Percentiles rank a stretch among this genome's conserved stretches.
phyloP scores from a whole-genome alignment of 192 early-diverging fungal genomes.

The Coemansia sp. region DNA sequence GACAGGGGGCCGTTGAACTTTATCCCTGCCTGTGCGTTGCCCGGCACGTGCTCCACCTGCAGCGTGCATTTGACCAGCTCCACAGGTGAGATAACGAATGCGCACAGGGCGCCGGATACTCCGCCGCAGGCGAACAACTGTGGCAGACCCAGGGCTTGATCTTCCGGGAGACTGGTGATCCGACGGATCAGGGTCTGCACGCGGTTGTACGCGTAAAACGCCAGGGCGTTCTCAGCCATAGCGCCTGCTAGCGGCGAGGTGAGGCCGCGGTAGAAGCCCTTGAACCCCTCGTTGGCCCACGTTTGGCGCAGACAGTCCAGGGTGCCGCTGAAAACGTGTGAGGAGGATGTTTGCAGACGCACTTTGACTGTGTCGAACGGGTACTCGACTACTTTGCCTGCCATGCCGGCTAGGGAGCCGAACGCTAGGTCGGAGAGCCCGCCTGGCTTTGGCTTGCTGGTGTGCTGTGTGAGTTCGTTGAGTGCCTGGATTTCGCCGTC shows the following conservation, averaged over 20 bases:
- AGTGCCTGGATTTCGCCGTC: conserved; percentile 42
- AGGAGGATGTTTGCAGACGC: conserved; percentile 75
- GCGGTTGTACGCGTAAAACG: conserved; percentile 86
- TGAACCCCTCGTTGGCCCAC: conserved; percentile 71
- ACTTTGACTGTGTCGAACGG: conserved; percentile 97
- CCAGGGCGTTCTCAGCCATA: conserved; percentile 89
- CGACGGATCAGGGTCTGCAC: conserved; percentile 70
- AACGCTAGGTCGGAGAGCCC: conserved; percentile 43
- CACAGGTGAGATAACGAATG: conserved; percentile 88
- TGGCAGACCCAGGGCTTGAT: conserved; percentile 51
- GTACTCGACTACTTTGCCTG: conserved; percentile 92
- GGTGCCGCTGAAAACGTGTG: conserved; percentile 70
- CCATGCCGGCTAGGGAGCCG: conserved; percentile 72
- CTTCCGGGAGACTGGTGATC: conserved; percentile 10
- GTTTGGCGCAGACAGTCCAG: conserved; percentile 79
- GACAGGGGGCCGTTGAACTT: conserved; percentile 57
- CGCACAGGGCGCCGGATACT: conserved; percentile 81
- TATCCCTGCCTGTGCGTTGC: conserved; percentile 13
- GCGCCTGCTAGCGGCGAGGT: conserved; percentile 88
- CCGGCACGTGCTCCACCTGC: conserved; percentile 76
- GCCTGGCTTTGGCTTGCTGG: conserved; percentile 11
- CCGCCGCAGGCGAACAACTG: conserved; percentile 81
- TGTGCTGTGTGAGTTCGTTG: conserved; percentile 13
- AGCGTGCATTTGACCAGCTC: conserved; percentile 97
- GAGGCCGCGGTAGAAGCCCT: conserved; percentile 88